These are phyloP conservation scores for Diaporthe sp. DNA, from an alignment of 2,329 filamentous ascomycete species.

Conservation along the genomic window DNA sequence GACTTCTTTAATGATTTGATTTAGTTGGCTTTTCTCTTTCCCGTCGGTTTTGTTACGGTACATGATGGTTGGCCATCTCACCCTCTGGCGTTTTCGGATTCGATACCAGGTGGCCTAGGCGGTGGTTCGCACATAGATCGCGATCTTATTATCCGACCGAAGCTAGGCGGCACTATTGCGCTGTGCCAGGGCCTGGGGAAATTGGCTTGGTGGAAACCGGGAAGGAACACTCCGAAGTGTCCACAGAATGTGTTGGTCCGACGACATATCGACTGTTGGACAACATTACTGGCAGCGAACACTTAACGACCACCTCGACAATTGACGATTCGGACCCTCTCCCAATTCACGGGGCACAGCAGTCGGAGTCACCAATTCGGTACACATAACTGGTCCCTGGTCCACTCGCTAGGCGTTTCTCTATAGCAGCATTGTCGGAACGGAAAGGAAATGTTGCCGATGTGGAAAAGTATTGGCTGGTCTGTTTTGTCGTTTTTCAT, in stretches of 20 bases:
- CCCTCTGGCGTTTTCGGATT: conserved; percentile 33
- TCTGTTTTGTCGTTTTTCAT: conserved; percentile 18
- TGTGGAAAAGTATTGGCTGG: conserved; percentile 22
- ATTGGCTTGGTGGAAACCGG: background rate
- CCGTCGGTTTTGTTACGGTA: conserved; percentile 39
- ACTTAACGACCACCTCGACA: background rate
- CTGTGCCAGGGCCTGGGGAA: background rate
- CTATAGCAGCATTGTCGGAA: conserved; percentile 13
- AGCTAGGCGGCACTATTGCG: conserved; percentile 9
- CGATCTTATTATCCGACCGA: conserved; percentile 22
- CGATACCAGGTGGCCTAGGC: conserved; percentile 34
- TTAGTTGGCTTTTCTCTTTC: conserved; percentile 37
- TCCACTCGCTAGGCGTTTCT: conserved; percentile 1
- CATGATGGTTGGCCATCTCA: conserved; percentile 32
- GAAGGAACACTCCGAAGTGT: background rate
- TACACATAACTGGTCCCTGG: background rate
- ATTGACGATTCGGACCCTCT: background rate
- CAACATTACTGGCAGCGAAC: background rate
- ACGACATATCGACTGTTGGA: background rate
- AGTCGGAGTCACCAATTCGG: background rate
- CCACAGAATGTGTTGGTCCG: background rate
- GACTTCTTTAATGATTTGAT: conserved; percentile 32
- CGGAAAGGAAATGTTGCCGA: conserved; percentile 9
- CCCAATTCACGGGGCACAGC: no score
- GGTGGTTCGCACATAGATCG: conserved; percentile 27